Base-by-base conservation (phyloP, 2,329 filamentous ascomycete species). In the Tolypocladium tropicale region DNA sequence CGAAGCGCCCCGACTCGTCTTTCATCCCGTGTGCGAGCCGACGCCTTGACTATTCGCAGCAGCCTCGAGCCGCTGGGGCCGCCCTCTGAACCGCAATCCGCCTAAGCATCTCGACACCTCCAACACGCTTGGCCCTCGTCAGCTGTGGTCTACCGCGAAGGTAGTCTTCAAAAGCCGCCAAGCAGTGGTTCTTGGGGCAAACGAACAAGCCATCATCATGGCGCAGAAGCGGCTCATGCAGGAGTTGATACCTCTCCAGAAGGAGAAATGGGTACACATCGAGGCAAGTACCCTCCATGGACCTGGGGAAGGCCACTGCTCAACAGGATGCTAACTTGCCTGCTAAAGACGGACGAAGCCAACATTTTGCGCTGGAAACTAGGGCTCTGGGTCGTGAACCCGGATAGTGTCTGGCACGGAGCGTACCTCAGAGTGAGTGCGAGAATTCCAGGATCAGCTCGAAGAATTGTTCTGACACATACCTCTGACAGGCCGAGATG, bases 231-330 rank as follows among this genome's bases (percentile, higher is more conserved):
- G 95, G 53, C 80, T 97, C 56, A 90, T 95, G 88, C 88, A 88
- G 63, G 93, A 97, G 78, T 85, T 90, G 75, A 87, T 88, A 71
- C 79, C 82, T 49, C 80, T 97, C 43, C 79, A 83, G 55, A 91
- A 94, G 71, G 92, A 96, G 78, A 90, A 90, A 70, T 99, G 93
- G 93, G 88, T 95, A 21, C 84, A 93, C 64, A 90, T 96, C 62
- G 88, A 95, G 70, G 89, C 91, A 72, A 66, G 55, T 52, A n/a
- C 14, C 49, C 39, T 50, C 39, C 39, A 9, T 23, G 43, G 33
- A 11, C 25, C 39, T 14, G 14, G n/a, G 16, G 2, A 12, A 30
- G 9, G 14, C 32, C 46, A 6, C 14, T 9, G 23, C 30, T 41
- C 30, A n/a, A 30, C 36, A 51, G 60, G 37, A 53, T 28, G 56